Conservation (phyloP, 169 alveolate genomes). For the Babesia microti region DNA sequence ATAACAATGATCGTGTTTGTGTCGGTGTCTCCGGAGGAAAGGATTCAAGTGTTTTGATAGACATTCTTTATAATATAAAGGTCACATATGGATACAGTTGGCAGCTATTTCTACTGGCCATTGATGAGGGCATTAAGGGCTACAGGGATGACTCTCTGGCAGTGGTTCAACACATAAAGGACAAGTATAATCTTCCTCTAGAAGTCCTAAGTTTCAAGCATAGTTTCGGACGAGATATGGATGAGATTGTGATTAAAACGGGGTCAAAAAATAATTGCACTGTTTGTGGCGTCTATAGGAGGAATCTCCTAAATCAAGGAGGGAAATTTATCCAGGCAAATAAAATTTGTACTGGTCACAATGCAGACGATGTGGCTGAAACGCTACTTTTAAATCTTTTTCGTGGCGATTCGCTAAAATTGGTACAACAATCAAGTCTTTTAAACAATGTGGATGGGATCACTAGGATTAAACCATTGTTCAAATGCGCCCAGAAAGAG, state of each 20-base stretch:
- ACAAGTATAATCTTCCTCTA: constrained; percentile 76
- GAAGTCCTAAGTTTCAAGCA: constrained; percentile 79
- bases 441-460: constrained; percentile 14
- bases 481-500: constrained; percentile 90
- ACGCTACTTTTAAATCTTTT: constrained; percentile 89
- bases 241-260: constrained; percentile 82
- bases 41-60: constrained; percentile 92
- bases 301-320: constrained; percentile 93
- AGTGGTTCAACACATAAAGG: constrained; percentile 74
- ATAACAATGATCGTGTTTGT: constrained; percentile 84
- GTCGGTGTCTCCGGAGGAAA: constrained; percentile 97
- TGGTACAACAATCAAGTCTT: constrained; percentile 39
- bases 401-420: constrained; percentile 89
- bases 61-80: constrained; percentile 81
- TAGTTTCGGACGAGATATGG: constrained; percentile 91
- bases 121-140: constrained; percentile 97
- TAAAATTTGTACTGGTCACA: constrained; percentile 94
- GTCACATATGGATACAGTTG: constrained; percentile 81
- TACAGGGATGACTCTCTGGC: constrained; percentile 91
- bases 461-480: constrained; percentile 88
- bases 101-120: constrained; percentile 78
- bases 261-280: constrained; percentile 89
- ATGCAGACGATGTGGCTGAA: constrained; percentile 96
- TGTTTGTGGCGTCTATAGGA: constrained; percentile 93
- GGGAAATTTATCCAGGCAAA: constrained; percentile 81